phyloP scores from a whole-genome alignment of 108 stramenopile genomes.

The Conticribra weissflogii region DNA sequence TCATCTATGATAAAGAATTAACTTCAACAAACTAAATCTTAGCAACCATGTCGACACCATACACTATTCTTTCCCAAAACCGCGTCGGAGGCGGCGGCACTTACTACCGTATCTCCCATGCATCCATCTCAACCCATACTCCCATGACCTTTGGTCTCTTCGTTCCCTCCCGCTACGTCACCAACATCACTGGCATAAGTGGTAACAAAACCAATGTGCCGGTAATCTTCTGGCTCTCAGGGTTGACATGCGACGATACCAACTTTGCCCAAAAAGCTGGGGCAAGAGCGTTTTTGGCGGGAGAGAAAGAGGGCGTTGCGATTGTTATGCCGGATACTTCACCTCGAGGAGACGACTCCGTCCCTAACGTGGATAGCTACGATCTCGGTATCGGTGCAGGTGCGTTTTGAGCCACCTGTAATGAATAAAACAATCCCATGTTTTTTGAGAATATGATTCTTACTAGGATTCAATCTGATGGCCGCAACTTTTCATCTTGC shows the following conservation, averaged over 20 bases:
- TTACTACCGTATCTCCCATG: constrained; percentile 77
- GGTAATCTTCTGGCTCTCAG: constrained; percentile 85
- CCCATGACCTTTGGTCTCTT: constrained; percentile 80
- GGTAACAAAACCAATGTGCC: constrained; percentile 57
- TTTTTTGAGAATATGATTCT: too few species aligned
- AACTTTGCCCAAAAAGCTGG: constrained; percentile 95
- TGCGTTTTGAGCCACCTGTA: too few species aligned
- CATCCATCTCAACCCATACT: constrained; percentile 63
- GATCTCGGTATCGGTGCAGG: constrained; percentile 97
- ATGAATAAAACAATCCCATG: too few species aligned
- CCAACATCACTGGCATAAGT: constrained; percentile 12
- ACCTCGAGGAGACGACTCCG: constrained; percentile 84
- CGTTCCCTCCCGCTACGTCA: constrained; percentile 50
- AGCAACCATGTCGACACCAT: too few species aligned
- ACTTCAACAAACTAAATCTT: too few species aligned
- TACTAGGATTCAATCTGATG: too few species aligned
- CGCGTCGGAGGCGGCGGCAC: constrained; percentile 63
- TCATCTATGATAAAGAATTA: too few species aligned
- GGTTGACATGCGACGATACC: constrained; percentile 96
- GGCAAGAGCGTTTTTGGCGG: constrained; percentile 66
- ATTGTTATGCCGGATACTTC: constrained; percentile 96
- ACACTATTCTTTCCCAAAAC: constrained; percentile 60
- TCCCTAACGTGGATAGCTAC: constrained; percentile 85
- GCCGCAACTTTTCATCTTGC: too few species aligned
- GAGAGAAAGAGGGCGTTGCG: constrained; percentile 81